Base-by-base conservation (phyloP, 2,329 filamentous ascomycete species). In the Davidsoniella neocaledoniae region DNA sequence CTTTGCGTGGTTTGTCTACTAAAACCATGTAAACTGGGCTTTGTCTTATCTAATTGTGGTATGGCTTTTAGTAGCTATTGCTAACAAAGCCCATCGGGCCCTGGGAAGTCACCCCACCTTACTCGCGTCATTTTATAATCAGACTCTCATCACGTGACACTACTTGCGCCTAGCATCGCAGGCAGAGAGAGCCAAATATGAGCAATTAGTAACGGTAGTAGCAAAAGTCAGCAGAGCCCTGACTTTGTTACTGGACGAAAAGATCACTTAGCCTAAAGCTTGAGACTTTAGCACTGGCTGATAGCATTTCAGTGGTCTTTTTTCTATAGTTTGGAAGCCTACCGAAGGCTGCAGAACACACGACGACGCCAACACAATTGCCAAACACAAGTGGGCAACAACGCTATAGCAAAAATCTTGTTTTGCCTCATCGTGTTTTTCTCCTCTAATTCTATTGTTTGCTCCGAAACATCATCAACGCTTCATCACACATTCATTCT, bases 311-410 rank as follows among this genome's bases (percentile, higher is more conserved):
- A 26, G n/a, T 29, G 4, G 42, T 14, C n/a, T 23, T 17, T 39
- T 23, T 42, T 37, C 7, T 33, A 17, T 12, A n/a, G 17, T n/a
- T 49, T 44, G 44, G 41, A 49, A 49, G 39, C 38, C 29, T 5
- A 9, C 39, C 37, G 48, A 49, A 49, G 29, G 19, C 41, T 39
- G 16, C 41, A 49, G 48, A 49, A 49, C 25, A 33, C 17, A 16
- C 12, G 44, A 8, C 44, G 12, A 21, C 38, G 17, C 10, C 36
- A 37, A 23, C 29, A 21, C 17, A 46, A 45, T 14, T 45, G 17
- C 21, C 21, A 23, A 12, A 5, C 29, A 33, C 29, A 2, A 12
- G 29, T 33, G 29, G 29, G 21, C 4, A 44, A 26, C 9, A 12
- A 33, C 29, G 29, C 29, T 33, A 12, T 33, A 33, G 29, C 29